Base-by-base conservation (phyloP, 768 basidiomycete genomes). In the Serendipita sp. region DNA sequence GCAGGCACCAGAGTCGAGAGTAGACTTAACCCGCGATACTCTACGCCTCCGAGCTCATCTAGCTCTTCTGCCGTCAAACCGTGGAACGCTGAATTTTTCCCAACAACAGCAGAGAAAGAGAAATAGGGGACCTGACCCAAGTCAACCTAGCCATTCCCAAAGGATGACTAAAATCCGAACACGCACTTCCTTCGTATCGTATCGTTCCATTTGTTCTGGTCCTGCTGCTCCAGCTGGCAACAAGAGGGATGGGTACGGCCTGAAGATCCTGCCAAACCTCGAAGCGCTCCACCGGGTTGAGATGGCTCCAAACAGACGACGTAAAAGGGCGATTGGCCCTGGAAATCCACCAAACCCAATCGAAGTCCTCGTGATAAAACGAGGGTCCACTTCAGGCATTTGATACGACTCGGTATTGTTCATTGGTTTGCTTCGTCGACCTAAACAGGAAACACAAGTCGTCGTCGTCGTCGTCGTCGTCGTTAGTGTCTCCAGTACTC, bases 1-100 rank as follows among this genome's bases (percentile, higher is more conserved):
- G 67, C 66, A 1, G 71, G 65, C 23, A 75, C 74, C 52, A 75
- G 71, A 67, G 69, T 73, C 13, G 72, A 66, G 64, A 75, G 65
- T 2, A 72, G 67, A 40, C 71, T 67, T 53, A 75, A 63, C 2
- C 73, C 72, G 23, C 75, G 65, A 64, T 74, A 75, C 64, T 75
- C 75, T 6, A 74, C 73, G 16, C 75, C 75, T 27, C 75, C 75
- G 8, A 75, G 66, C 60, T 75, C 75, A 43, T 75, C 74, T 66
- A 73, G 71, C 62, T 75, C 73, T 27, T 75, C 75, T 53, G 70
- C 68, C 3, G 73, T 75, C 63, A 75, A 66, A 27, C 70, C 72
- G 29, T 71, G 69, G 65, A 75, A 75, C 36, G 70, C 65, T 62
- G 70, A 71, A 63, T 75, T 75, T 40, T 73, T 66, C 2, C 75